Conservation (phyloP, 164 flowering plant species). For the Vitis amurensis region DNA sequence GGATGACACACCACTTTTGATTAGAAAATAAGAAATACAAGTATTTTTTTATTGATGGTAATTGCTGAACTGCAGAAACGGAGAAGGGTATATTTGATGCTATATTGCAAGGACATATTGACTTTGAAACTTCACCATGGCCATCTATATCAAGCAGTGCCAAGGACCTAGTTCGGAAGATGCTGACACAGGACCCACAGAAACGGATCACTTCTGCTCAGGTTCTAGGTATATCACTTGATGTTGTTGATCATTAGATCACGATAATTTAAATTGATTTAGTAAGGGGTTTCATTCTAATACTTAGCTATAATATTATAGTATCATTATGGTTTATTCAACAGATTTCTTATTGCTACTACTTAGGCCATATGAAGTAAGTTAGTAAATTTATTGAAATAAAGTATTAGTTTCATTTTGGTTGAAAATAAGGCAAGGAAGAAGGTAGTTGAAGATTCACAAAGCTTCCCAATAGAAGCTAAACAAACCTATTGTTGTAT, state of each 20-base stretch:
- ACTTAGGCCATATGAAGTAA: too few species aligned
- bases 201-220: slow-evolving; percentile 75
- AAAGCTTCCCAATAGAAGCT: not conserved
- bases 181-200: slow-evolving; percentile 83
- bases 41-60: not conserved
- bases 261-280: too few species aligned
- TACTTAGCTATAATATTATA: too few species aligned
- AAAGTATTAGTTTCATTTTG: not conserved
- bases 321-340: too few species aligned
- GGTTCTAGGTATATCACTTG: slow-evolving; percentile 68
- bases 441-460: not conserved
- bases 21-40: not conserved
- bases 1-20: not conserved
- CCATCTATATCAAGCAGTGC: slow-evolving; percentile 77
- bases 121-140: slow-evolving; percentile 77
- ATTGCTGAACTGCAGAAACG: slow-evolving; percentile 46
- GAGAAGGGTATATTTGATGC: slow-evolving; percentile 87
- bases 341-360: too few species aligned
- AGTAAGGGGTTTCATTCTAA: too few species aligned
- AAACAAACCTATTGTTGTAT: not conserved
- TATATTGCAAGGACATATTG: slow-evolving; percentile 64
- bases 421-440: not conserved
- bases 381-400: not conserved
- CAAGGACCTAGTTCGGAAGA: slow-evolving; percentile 77
- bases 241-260: too few species aligned